A percentile compares a stretch with the other conserved stretches of the same genome.
phyloP scores from a whole-genome alignment of 306 rosid genomes.

The Cotoneaster glaucophyllus region DNA sequence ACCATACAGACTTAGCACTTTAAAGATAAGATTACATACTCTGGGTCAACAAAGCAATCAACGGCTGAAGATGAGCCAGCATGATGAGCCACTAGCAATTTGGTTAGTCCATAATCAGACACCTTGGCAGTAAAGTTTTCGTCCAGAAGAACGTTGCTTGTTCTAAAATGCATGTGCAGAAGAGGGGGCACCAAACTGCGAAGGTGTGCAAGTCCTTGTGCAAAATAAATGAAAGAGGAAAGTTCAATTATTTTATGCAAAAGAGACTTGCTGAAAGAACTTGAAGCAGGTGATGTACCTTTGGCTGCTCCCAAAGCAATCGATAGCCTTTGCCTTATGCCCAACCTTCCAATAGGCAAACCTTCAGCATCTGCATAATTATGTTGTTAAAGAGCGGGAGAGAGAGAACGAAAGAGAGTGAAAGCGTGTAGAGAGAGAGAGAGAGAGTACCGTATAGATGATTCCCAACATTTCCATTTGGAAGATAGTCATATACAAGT shows the following conservation, averaged over 20 bases:
- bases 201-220: constrained; percentile 58
- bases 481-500: constrained; percentile 56
- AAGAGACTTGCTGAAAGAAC: neutral
- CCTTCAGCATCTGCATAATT: constrained; percentile 52
- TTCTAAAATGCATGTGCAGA: constrained; percentile 58
- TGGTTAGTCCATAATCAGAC: constrained; percentile 58
- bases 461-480: constrained; percentile 59
- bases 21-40: constrained; percentile 38
- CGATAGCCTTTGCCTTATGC: constrained; percentile 44
- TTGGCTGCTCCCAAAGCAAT: constrained; percentile 63
- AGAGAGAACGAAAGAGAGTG: neutral
- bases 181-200: constrained; percentile 62
- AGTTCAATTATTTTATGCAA: neutral
- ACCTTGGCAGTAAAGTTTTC: constrained; percentile 50
- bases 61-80: constrained; percentile 47
- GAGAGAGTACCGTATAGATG: constrained; percentile 58
- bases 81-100: constrained; percentile 30
- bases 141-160: constrained; percentile 61
- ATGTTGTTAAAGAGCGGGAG: constrained; percentile 2
- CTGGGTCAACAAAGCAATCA: constrained; percentile 61
- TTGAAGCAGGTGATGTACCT: constrained; percentile 32
- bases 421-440: neutral
- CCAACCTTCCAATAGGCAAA: constrained; percentile 55
- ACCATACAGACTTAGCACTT: neutral
- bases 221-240: constrained; percentile 4